phyloP scores from a whole-genome alignment of 2,329 filamentous ascomycete genomes.

The Cladosporium sphaerospermum region DNA sequence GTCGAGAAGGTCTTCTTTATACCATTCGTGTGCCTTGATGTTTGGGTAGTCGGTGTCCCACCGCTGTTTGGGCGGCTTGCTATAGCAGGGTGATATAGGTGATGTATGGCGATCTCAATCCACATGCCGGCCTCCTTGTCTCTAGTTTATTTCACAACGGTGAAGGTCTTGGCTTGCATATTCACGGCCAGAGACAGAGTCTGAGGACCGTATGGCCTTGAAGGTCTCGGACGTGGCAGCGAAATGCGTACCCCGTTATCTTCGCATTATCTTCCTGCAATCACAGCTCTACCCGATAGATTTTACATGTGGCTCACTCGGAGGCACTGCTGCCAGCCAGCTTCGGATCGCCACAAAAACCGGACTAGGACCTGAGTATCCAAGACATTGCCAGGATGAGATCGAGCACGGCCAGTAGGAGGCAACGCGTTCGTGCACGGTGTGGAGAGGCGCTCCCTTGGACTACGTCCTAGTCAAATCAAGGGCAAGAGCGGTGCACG shows the following conservation, averaged over 20 bases:
- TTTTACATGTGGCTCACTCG: too few species aligned
- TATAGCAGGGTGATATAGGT: slow-evolving; percentile 3
- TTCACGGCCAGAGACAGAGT: background rate
- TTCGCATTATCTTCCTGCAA: too few species aligned
- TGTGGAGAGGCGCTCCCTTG: background rate
- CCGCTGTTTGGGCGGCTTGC: slow-evolving; percentile 5
- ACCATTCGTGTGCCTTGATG: background rate
- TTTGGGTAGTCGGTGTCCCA: slow-evolving; percentile 9
- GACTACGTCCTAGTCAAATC: too few species aligned
- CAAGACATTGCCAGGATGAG: too few species aligned
- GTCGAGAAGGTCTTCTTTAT: slow-evolving; percentile 8
- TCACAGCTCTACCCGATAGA: too few species aligned
- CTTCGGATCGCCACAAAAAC: too few species aligned
- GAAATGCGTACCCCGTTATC: too few species aligned
- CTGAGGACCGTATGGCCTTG: background rate
- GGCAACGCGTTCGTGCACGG: background rate
- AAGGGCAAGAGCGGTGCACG: background rate
- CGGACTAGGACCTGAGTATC: too few species aligned
- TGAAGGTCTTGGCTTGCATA: slow-evolving; percentile 1
- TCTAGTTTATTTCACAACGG: slow-evolving; percentile 2
- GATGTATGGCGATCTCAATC: slow-evolving; percentile 10
- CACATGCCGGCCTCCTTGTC: slow-evolving; percentile 1
- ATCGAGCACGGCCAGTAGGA: too few species aligned
- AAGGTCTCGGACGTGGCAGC: too few species aligned
- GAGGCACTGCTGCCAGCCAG: too few species aligned